These are phyloP conservation scores for Stentor roeselii DNA, from an alignment of 73 alveolate species.

Conservation along the genomic window DNA sequence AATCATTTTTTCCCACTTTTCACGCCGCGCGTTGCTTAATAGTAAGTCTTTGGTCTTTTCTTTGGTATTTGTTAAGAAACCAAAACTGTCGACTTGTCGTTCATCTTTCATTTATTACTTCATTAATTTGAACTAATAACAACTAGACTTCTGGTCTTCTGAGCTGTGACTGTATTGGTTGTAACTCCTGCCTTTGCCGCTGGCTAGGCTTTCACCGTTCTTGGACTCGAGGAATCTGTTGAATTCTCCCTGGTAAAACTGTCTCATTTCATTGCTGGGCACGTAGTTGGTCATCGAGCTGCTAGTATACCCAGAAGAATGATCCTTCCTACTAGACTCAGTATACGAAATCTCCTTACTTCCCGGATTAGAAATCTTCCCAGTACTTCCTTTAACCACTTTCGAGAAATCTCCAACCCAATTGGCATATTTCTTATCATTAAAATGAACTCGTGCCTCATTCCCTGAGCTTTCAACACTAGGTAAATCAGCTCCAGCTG, in stretches of 20 bases:
- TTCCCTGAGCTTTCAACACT: not conserved
- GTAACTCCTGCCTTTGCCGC: not conserved
- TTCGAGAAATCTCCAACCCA: conserved; percentile 21
- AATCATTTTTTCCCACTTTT: conserved; percentile 24
- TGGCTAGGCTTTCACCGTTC: not conserved
- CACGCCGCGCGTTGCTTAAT: not conserved
- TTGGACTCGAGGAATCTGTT: not conserved
- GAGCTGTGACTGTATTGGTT: not conserved
- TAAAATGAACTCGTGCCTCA: not conserved
- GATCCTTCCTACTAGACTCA: not conserved
- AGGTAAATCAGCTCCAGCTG: not conserved
- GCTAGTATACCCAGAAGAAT: conserved; percentile 20
- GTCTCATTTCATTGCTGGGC: conserved; percentile 2
- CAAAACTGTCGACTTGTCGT: not conserved
- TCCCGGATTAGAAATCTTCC: not conserved
- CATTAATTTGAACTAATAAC: too few relatives aligned
- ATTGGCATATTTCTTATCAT: not conserved
- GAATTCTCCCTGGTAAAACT: conserved; percentile 2
- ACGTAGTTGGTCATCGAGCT: conserved; percentile 21
- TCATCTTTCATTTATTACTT: too few relatives aligned
- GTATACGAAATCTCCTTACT: not conserved
- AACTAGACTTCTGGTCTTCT: not conserved
- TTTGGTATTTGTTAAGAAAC: not conserved
- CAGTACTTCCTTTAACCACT: not conserved
- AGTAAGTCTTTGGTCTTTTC: not conserved